phyloP scores from a whole-genome alignment of 176 grass and related monocot species.

The Urochloa ruziziensis region DNA sequence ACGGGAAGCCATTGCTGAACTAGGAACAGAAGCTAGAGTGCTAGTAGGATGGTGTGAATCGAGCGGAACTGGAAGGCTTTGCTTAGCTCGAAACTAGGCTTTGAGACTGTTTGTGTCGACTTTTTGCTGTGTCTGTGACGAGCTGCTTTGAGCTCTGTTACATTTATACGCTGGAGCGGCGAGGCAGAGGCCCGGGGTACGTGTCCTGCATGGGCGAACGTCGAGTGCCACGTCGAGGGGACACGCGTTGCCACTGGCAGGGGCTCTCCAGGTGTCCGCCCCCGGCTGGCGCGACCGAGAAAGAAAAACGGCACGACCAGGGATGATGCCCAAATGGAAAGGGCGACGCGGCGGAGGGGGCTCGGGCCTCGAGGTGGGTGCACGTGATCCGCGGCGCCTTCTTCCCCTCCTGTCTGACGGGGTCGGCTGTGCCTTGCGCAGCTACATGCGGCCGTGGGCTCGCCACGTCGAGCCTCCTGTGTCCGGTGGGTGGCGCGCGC shows the following conservation, averaged over 20 bases:
- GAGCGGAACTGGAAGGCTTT: neutral
- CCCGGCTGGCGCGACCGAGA: neutral
- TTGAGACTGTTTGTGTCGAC: neutral
- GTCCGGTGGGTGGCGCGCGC: conserved; percentile 28
- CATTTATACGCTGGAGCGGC: neutral
- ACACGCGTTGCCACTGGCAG: conserved; percentile 26
- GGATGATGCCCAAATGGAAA: neutral
- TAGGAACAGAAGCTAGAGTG: neutral
- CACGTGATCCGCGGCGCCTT: neutral
- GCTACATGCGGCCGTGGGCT: neutral
- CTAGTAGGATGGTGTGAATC: neutral
- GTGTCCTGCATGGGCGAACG: conserved; percentile 14
- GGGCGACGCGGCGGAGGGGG: neutral
- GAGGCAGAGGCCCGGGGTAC: neutral
- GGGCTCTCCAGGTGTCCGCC: conserved; percentile 12
- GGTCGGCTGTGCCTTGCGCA: neutral
- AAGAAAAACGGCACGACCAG: neutral
- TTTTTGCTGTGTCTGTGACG: neutral
- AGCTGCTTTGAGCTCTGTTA: neutral
- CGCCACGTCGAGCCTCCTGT: conserved; percentile 20
- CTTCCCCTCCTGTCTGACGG: neutral
- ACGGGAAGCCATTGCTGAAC: conserved; percentile 55
- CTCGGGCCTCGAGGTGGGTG: neutral
- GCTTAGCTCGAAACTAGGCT: neutral
- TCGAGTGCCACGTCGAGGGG: conserved; percentile 31